A percentile compares a stretch with the other conserved stretches of the same genome.
Conservation (phyloP, 768 basidiomycete genomes). For the Pleurotus tuber-regium region DNA sequence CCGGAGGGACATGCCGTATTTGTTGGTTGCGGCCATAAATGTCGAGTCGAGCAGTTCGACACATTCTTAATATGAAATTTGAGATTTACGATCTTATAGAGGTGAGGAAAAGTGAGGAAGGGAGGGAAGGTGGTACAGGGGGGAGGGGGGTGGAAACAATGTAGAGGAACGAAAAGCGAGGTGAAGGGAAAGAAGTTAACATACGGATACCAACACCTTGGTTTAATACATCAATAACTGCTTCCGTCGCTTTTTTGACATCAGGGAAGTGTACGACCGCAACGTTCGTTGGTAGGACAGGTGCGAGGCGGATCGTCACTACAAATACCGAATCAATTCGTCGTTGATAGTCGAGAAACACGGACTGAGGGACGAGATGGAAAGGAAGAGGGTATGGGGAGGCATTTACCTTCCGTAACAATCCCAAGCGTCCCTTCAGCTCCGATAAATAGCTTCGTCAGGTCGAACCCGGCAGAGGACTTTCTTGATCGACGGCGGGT, state of each 20-base stretch:
- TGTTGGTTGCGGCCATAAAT: slow-evolving; percentile 64
- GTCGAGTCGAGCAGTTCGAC: slow-evolving; percentile 78
- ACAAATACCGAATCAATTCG: not conserved
- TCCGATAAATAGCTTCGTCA: slow-evolving; percentile 86
- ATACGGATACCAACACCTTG: slow-evolving; percentile 74
- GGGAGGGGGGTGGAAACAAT: too few relatives aligned
- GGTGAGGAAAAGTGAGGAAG: too few relatives aligned
- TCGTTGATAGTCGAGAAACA: not conserved
- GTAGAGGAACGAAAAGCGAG: not conserved
- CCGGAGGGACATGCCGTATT: slow-evolving; percentile 47
- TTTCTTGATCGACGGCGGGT: slow-evolving; percentile 79
- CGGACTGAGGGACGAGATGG: not conserved
- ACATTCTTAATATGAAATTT: slow-evolving; percentile 56
- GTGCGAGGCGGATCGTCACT: slow-evolving; percentile 83
- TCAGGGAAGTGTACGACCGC: slow-evolving; percentile 81
- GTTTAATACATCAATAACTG: slow-evolving; percentile 71
- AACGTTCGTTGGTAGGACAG: slow-evolving; percentile 77
- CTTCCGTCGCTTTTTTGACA: slow-evolving; percentile 70
- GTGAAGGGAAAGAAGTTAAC: slow-evolving; percentile 22
- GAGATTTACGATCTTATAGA: too few relatives aligned
- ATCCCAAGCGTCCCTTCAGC: slow-evolving; percentile 90
- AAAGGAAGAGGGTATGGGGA: not conserved
- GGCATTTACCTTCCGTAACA: slow-evolving; percentile 69
- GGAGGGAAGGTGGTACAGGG: too few relatives aligned
- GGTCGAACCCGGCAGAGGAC: slow-evolving; percentile 85